Evolutionary conservation across 805 yeast species (phyloP).

Genomic region (Candida sanyiensis): DNA sequence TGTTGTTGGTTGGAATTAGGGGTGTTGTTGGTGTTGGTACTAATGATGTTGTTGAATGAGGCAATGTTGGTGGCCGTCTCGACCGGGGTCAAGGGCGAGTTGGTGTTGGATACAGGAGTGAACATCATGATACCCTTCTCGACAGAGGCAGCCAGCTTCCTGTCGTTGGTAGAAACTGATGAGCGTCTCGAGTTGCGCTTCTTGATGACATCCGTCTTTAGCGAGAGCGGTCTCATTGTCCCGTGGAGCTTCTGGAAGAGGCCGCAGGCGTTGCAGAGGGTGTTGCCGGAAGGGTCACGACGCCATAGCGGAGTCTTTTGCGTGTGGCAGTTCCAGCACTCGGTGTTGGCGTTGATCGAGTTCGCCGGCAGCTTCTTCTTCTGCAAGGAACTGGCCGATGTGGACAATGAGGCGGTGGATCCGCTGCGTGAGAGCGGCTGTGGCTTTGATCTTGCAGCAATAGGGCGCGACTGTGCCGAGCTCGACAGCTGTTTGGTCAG

Average conservation of each 20-base stretch:
- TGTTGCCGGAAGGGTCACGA: constrained; percentile 82
- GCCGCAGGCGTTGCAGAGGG: constrained; percentile 94
- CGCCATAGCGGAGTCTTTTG: constrained; percentile 92
- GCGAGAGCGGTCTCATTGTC: constrained; percentile 80
- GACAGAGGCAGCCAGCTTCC: constrained; percentile 15
- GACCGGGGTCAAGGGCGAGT: constrained; percentile 18
- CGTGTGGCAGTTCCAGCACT: constrained; percentile 85
- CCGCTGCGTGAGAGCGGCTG: constrained; percentile 10
- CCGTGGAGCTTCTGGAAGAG: constrained; percentile 87
- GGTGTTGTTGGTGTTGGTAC: background rate
- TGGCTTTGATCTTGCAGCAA: background rate
- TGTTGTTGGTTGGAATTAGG: background rate
- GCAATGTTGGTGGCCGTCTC: constrained; percentile 4
- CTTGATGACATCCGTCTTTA: constrained; percentile 88
- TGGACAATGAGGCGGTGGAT: constrained; percentile 15
- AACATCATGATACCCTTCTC: constrained; percentile 21
- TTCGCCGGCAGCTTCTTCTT: constrained; percentile 21
- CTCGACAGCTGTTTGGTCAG: background rate
- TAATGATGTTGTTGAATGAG: background rate
- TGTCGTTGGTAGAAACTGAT: constrained; percentile 13
- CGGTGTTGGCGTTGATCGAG: constrained; percentile 24
- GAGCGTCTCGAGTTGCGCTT: constrained; percentile 46
- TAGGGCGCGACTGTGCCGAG: constrained; percentile 3
- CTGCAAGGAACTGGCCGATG: constrained; percentile 17
- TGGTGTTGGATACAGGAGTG: constrained; percentile 21